These are phyloP conservation scores for Chlamydomonas reinhardtii DNA, from an alignment of 163 green algal genomes.

Conservation along the genomic window DNA sequence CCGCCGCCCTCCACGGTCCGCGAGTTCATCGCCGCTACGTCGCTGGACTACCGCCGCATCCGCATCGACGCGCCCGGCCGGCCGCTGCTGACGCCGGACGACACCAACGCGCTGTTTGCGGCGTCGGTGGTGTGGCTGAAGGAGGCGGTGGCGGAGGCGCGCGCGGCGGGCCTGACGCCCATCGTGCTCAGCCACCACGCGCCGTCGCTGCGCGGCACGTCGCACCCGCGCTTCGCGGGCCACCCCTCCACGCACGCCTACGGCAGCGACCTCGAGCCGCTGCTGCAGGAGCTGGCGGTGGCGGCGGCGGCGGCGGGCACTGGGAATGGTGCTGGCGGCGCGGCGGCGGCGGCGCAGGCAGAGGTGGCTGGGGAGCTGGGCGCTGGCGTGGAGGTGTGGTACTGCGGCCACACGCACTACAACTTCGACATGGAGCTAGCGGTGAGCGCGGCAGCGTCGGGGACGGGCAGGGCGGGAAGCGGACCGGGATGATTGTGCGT, in stretches of 20 bases:
- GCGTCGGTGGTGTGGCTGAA: neutral
- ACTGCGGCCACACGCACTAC: constrained; percentile 46
- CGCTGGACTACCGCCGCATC: constrained; percentile 48
- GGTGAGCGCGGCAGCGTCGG: constrained; percentile 20
- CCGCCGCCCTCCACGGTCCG: constrained; percentile 14
- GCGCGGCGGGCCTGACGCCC: neutral
- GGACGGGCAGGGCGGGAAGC: neutral
- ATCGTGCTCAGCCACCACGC: constrained; percentile 42
- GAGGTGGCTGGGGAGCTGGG: too few relatives aligned
- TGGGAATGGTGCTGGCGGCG: neutral
- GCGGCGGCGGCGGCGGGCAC: neutral
- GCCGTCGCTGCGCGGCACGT: constrained; percentile 31
- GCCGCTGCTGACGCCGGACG: constrained; percentile 5
- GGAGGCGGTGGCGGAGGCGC: neutral
- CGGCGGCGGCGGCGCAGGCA: neutral
- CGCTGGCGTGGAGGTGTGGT: neutral
- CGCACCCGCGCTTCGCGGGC: constrained; percentile 26
- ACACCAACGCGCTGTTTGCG: constrained; percentile 11
- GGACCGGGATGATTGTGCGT: too few relatives aligned
- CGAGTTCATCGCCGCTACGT: constrained; percentile 33
- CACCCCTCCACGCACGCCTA: constrained; percentile 44
- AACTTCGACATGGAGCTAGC: constrained; percentile 31
- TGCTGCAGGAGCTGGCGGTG: neutral
- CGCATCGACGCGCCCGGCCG: neutral
- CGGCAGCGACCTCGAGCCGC: constrained; percentile 19